Evolutionary conservation across 805 yeast genomes (phyloP), one percentile per base, ranked within the genome.

Genomic region (Starmerella stigmatis): DNA sequence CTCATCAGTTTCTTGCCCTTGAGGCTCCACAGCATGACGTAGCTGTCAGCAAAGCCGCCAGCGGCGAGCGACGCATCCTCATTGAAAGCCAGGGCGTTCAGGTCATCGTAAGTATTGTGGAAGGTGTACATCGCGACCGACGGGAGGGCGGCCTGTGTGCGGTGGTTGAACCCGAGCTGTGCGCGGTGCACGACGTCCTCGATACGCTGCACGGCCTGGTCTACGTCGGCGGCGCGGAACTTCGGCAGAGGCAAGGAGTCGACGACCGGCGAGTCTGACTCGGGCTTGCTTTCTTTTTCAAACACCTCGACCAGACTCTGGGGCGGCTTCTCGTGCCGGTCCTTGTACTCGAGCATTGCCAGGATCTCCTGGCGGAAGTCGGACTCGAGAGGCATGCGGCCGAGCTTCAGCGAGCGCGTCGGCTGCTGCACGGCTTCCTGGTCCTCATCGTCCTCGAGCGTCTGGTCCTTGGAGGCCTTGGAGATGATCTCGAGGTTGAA

Each of bases 81-180:
- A 57, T 89, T 86, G 67, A 89, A 89, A 51, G 79, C 83, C 38
- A 89, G 60, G 41, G 86, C 76, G n/a, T 94, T 83, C 72, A 92
- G 68, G 50, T 83, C 94, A 53, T 81, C 81, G 60, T 85, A 81
- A 10, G 96, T 84, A 64, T 92, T 92, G 69, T 92, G 98, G 67
- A 92, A 88, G 1, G 97, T 89, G 68, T 92, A 92, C 94, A 89
- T 85, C 64, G 97, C 92, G 28, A 89, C 94, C 46, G 94, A 82
- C 19, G 98, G 98, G 21, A 89, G 75, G 19, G 86, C 70, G 4
- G 94, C 81, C 64, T 83, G 95, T 15, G 32, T 29, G 16, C 27
- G 34, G 42, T 43, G 49, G 20, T 57, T 50, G 17, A 48, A 35
- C 17, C 78, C 83, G 42, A 89, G 61, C 53, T 70, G 73, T 48